Evolutionary conservation across 192 early-diverging fungal genomes (phyloP).

Genomic region (Rhizoclosmatium globosum): DNA sequence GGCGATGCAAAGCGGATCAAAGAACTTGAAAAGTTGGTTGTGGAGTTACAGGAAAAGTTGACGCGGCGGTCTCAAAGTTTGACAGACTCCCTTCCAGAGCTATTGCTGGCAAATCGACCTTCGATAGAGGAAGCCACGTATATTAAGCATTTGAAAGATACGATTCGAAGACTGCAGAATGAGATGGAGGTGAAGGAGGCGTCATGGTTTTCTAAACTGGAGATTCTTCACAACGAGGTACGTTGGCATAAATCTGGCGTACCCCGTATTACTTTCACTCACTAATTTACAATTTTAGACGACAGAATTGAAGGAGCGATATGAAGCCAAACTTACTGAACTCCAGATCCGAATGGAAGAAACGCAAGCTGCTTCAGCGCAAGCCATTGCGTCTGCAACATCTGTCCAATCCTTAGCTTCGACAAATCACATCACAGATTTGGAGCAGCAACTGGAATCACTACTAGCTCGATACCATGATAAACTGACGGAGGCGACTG

Average conservation of each 20-base stretch:
- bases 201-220: constrained; percentile 23
- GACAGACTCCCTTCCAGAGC: background rate
- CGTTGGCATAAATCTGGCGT: background rate
- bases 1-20: constrained; percentile 13
- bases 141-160: constrained; percentile 40
- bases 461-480: constrained; percentile 32
- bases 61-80: background rate
- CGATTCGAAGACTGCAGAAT: constrained; percentile 29
- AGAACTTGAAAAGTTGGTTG: constrained; percentile 29
- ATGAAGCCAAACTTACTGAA: constrained; percentile 29
- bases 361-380: constrained; percentile 13
- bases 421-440: constrained; percentile 26
- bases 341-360: constrained; percentile 37
- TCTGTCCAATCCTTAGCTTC: constrained; percentile 4
- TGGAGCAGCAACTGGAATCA: constrained; percentile 39
- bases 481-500: constrained; percentile 31
- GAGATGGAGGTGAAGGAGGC: constrained; percentile 32
- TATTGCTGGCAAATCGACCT: constrained; percentile 11
- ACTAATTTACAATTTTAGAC: constrained; percentile 7
- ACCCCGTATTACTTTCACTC: background rate
- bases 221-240: constrained; percentile 41
- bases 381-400: constrained; percentile 20
- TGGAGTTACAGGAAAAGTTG: constrained; percentile 35
- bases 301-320: constrained; percentile 19
- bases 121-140: constrained; percentile 36